Percentiles rank a stretch among this genome's conserved stretches.
Conservation (phyloP, 2,329 filamentous ascomycete genomes). For the Fusarium dlaminii region DNA sequence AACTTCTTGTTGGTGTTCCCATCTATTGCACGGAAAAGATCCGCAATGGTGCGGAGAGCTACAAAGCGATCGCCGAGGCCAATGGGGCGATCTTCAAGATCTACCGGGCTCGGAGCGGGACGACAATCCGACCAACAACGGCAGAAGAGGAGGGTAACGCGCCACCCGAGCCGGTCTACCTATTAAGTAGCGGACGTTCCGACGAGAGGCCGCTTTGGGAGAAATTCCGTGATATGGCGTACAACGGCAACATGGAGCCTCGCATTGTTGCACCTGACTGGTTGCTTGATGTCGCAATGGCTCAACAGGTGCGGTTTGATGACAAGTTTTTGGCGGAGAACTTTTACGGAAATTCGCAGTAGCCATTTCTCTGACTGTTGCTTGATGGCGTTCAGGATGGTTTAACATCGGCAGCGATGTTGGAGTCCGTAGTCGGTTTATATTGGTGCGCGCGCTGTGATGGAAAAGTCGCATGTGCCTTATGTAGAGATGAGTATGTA, state of each 20-base stretch:
- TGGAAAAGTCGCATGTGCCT: constrained; percentile 16
- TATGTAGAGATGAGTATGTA: constrained; percentile 30
- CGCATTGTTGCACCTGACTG: constrained; percentile 87
- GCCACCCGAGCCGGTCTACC: constrained; percentile 78
- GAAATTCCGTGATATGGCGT: constrained; percentile 81
- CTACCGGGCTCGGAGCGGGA: constrained; percentile 78
- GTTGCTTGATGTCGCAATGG: constrained; percentile 90
- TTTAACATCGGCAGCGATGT: constrained; percentile 9
- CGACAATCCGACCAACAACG: constrained; percentile 71
- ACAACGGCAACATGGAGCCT: constrained; percentile 80
- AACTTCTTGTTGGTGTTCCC: constrained; percentile 77
- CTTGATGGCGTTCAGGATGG: constrained; percentile 36
- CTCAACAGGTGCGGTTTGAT: constrained; percentile 78
- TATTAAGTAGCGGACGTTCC: constrained; percentile 75
- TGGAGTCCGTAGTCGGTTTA: constrained; percentile 13
- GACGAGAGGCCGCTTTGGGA: constrained; percentile 81
- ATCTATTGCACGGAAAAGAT: constrained; percentile 88
- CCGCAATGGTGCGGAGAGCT: constrained; percentile 83
- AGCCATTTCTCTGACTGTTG: constrained; percentile 1
- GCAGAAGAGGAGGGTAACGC: constrained; percentile 70
- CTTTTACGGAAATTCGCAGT: constrained; percentile 48
- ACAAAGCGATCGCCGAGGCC: constrained; percentile 83
- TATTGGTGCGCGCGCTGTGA: background rate
- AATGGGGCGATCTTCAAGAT: constrained; percentile 87
- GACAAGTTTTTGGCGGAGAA: constrained; percentile 67